phyloP scores from a whole-genome alignment of 805 yeast species.

The Myxozyma vanderwaltii region DNA sequence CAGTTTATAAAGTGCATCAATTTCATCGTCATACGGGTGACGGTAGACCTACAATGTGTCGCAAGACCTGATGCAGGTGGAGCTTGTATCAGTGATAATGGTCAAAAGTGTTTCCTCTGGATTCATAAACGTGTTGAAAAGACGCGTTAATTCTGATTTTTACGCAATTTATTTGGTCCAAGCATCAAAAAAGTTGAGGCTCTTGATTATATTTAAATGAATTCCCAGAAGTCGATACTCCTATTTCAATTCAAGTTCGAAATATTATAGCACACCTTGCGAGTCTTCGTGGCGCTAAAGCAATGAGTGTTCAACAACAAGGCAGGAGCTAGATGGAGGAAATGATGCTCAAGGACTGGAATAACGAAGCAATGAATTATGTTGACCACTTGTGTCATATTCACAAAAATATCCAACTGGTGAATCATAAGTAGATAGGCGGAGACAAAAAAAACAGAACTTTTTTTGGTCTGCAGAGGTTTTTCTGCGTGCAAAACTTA shows the following conservation, averaged over 20 bases:
- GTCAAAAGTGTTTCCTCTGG: slow-evolving; percentile 60
- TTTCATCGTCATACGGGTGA: too few relatives aligned
- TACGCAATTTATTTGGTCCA: slow-evolving; percentile 76
- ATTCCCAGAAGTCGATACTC: slow-evolving; percentile 73
- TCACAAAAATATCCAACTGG: slow-evolving; percentile 54
- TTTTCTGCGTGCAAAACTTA: neutral
- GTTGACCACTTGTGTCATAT: slow-evolving; percentile 67
- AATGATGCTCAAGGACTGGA: slow-evolving; percentile 72
- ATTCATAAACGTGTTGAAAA: too few relatives aligned
- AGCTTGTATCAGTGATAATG: slow-evolving; percentile 75
- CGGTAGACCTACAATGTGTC: too few relatives aligned
- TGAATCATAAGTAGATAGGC: slow-evolving; percentile 4
- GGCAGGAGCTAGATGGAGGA: slow-evolving; percentile 68
- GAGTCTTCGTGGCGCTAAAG: slow-evolving; percentile 45
- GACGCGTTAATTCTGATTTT: slow-evolving; percentile 64
- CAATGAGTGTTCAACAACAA: slow-evolving; percentile 59
- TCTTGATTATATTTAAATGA: slow-evolving; percentile 55
- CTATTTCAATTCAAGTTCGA: slow-evolving; percentile 66
- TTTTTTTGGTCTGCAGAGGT: neutral
- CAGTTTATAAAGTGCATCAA: too few relatives aligned
- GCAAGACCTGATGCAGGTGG: slow-evolving; percentile 61
- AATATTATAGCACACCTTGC: slow-evolving; percentile 61
- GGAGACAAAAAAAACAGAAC: too few relatives aligned
- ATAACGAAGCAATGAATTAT: slow-evolving; percentile 58
- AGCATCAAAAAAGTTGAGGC: slow-evolving; percentile 46